Evolutionary conservation across 2,329 filamentous ascomycete species (phyloP).

Genomic region (Botrytis sinoallii): DNA sequence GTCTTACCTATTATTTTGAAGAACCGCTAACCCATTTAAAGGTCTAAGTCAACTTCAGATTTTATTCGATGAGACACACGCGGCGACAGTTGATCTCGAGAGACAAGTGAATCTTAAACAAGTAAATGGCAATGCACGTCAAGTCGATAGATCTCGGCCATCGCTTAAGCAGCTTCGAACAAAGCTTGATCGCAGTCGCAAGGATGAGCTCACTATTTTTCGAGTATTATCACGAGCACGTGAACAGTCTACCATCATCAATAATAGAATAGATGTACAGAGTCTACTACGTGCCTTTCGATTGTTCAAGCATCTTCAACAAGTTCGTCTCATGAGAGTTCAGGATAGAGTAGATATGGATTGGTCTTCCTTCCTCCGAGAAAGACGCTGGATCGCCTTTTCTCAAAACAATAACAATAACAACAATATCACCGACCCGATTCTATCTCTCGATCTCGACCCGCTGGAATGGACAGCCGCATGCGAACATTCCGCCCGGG

Average conservation of each 20-base stretch:
- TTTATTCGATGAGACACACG: constrained; percentile 19
- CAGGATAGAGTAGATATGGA: constrained; percentile 57
- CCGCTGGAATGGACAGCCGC: constrained; percentile 60
- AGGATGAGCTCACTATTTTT: constrained; percentile 25
- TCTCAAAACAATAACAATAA: constrained; percentile 24
- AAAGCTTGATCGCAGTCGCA: constrained; percentile 18
- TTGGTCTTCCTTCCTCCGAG: constrained; percentile 50
- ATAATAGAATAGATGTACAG: constrained; percentile 25
- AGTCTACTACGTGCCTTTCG: constrained; percentile 29
- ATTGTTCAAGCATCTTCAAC: constrained; percentile 58
- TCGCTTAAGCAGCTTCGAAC: constrained; percentile 22
- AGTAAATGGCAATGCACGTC: not conserved
- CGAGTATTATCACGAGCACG: constrained; percentile 27
- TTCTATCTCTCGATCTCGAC: constrained; percentile 44
- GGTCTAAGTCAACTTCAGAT: constrained; percentile 14
- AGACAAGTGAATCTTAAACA: constrained; percentile 18
- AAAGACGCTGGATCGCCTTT: constrained; percentile 26
- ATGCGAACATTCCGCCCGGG: constrained; percentile 59
- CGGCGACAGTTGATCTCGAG: constrained; percentile 10
- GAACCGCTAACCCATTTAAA: constrained; percentile 5
- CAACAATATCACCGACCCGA: constrained; percentile 36
- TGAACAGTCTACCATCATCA: constrained; percentile 30
- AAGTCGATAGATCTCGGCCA: constrained; percentile 19
- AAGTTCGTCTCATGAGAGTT: constrained; percentile 61
- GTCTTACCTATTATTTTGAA: not conserved